Evolutionary conservation across 2,329 filamentous ascomycete species (phyloP), one percentile per base, ranked within the genome.

Genomic region (Aspergillus pseudoviridinutans): DNA sequence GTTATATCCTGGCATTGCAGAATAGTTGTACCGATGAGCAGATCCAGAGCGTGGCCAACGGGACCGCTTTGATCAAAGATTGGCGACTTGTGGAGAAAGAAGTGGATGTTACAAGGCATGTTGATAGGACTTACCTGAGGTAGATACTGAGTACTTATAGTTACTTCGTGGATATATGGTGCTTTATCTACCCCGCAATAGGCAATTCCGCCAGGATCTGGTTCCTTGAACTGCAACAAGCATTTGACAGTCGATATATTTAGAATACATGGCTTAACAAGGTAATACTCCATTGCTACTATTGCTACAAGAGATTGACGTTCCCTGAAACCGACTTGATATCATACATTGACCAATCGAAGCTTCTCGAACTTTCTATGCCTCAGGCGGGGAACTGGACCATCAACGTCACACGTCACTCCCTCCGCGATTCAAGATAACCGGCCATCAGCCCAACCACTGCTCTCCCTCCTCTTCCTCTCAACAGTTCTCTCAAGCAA

Each of bases 1-100:
- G 80, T 60, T 82, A 82, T 63, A 68, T 80, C 22, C 72, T 77
- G 52, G 64, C 68, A 4, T 56, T 77, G 32, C 38, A 54, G 12
- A 56, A 61, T 1, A 78, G 71, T 1, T 83, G 81, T 58, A 80
- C 76, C 0, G 64, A 73, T 1, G 76, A 80, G 3, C 76, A 82
- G 68, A 65, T 71, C 28, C 64, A 65, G 20, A 71, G 71, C n/a
- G 67, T 83, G 8, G 51, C 66, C 8, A 75, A 79, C 58, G 79
- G 78, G 4, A 76, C 74, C 12, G 80, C 79, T 1, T 54, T 76
- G 22, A 69, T 82, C n/a, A 67, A 74, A 59, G 71, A 82, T 60
- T 82, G 75, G 55, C 72, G 80, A 50, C 67, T 82, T 17, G 64
- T 78, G 7, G 72, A 71, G 56, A 52, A 61, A 3, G 63, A 66